phyloP scores from a whole-genome alignment of 495 filamentous ascomycete species.

The Tuber microsphaerosporum region DNA sequence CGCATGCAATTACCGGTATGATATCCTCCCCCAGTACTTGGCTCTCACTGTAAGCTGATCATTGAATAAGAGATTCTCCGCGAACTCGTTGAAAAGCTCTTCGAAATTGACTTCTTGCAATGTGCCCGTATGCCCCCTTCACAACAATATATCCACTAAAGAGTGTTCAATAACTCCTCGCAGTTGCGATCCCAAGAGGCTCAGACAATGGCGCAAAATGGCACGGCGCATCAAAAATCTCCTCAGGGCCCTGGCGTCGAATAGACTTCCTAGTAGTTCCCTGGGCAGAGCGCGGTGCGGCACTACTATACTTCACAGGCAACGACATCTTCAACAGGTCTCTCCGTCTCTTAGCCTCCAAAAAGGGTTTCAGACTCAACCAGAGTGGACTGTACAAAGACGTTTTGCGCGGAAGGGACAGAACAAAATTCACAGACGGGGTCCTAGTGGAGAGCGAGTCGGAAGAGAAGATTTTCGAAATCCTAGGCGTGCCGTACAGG shows the following conservation, averaged over 20 bases:
- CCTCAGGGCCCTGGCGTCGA: slow-evolving; percentile 43
- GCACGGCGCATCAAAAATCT: slow-evolving; percentile 74
- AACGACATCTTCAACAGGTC: slow-evolving; percentile 96
- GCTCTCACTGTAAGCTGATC: neutral
- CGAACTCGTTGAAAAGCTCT: slow-evolving; percentile 57
- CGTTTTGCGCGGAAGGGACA: slow-evolving; percentile 56
- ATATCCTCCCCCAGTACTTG: neutral
- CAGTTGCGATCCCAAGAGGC: slow-evolving; percentile 33
- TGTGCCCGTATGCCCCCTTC: slow-evolving; percentile 32
- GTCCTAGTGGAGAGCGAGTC: slow-evolving; percentile 65
- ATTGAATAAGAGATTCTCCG: slow-evolving; percentile 40
- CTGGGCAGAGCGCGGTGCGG: slow-evolving; percentile 72
- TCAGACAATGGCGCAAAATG: slow-evolving; percentile 60
- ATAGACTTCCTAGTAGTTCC: slow-evolving; percentile 79
- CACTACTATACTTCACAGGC: slow-evolving; percentile 90
- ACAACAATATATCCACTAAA: neutral
- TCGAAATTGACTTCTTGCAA: slow-evolving; percentile 55
- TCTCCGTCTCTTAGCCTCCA: slow-evolving; percentile 71
- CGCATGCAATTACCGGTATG: slow-evolving; percentile 16
- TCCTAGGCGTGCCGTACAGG: slow-evolving; percentile 81
- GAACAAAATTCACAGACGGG: slow-evolving; percentile 63
- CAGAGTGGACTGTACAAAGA: slow-evolving; percentile 74
- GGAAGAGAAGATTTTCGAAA: slow-evolving; percentile 78
- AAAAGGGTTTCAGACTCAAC: slow-evolving; percentile 79
- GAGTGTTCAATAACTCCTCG: neutral